phyloP scores from a whole-genome alignment of 116 monocot species.

The Dioscorea cayenensis region DNA sequence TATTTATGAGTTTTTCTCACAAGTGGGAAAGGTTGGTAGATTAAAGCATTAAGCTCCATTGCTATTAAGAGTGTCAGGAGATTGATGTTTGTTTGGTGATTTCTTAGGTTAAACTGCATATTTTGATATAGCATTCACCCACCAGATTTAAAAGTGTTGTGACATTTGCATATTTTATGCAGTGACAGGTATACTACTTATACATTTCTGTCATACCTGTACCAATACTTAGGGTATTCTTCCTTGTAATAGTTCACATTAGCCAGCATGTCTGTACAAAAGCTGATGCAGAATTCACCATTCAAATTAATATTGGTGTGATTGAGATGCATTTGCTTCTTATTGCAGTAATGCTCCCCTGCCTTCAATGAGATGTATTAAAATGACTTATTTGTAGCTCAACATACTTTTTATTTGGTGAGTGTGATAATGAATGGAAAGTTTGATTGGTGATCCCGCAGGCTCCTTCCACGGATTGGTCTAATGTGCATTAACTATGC shows the following conservation, averaged over 20 bases:
- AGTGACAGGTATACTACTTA: slow-evolving; percentile 33
- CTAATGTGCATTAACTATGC: slow-evolving; percentile 15
- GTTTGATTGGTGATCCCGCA: slow-evolving; percentile 22
- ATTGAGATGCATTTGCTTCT: slow-evolving; percentile 58
- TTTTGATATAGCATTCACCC: slow-evolving; percentile 30
- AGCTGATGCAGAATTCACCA: slow-evolving; percentile 3
- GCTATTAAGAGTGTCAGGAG: slow-evolving; percentile 8
- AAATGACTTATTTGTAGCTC: slow-evolving; percentile 60
- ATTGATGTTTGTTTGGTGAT: slow-evolving; percentile 18
- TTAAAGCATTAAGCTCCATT: neutral
- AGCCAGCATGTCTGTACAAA: neutral
- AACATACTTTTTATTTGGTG: slow-evolving; percentile 60
- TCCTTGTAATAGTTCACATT: neutral
- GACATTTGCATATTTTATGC: slow-evolving; percentile 27
- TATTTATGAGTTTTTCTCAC: slow-evolving; percentile 87
- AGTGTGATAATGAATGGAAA: slow-evolving; percentile 31
- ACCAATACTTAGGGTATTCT: neutral
- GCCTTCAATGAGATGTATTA: slow-evolving; percentile 55
- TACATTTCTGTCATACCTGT: neutral
- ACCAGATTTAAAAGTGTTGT: slow-evolving; percentile 28
- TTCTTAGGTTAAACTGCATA: slow-evolving; percentile 22
- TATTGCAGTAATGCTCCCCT: slow-evolving; percentile 58
- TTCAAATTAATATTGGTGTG: slow-evolving; percentile 18
- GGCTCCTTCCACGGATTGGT: slow-evolving; percentile 6
- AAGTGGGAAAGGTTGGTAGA: slow-evolving; percentile 67